Base-by-base conservation (phyloP, 1,284 basidiomycete species). In the Microbotryum scabiosae region DNA sequence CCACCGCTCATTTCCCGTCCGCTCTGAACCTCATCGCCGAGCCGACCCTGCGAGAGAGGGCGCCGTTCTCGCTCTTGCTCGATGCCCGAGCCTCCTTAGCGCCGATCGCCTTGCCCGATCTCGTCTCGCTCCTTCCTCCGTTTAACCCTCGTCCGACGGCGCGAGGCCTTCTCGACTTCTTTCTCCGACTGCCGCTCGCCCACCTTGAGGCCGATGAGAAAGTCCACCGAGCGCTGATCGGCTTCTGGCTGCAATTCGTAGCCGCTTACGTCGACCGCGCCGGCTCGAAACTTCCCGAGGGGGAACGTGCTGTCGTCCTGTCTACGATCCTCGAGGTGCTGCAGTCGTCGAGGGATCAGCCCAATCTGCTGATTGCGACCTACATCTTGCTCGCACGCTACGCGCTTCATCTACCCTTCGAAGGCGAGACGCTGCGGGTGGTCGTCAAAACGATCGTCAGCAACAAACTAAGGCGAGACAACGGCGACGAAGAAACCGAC, bases 211-310 rank as follows among this genome's bases (percentile, higher is more conserved):
- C 45, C 18, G 62, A 63, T 23, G 62, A 63, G 46, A 54, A 75
- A 43, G 75, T 79, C 0, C 86, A 96, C 73, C 85, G 85, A 46
- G 82, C 86, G 0, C 77, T 97, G 16, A 76, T 92, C 50, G 84
- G 85, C 0, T 97, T 97, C 76, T 91, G 91, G 77, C 82, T 85
- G 5, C 85, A 88, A 4, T 83, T 82, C 0, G 77, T 93, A 51
- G 82, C 94, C 28, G 90, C 90, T 55, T 89, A 88, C 68, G 78
- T 96, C 51, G 81, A 83, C 41, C 78, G 80, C 30, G 53, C 64
- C 54, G 52, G 62, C 57, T 46, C 66, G 48, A 51, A 62, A 64
- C 30, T 69, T 0, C 67, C 67, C 10, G 61, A 62, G 53, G 54
- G 70, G 67, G 64, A 69, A 65, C 60, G 69, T 63, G 69, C 73